Base-by-base conservation (phyloP, 225 moss, liverwort and hornwort genomes). In the Anthoceros angustus region DNA sequence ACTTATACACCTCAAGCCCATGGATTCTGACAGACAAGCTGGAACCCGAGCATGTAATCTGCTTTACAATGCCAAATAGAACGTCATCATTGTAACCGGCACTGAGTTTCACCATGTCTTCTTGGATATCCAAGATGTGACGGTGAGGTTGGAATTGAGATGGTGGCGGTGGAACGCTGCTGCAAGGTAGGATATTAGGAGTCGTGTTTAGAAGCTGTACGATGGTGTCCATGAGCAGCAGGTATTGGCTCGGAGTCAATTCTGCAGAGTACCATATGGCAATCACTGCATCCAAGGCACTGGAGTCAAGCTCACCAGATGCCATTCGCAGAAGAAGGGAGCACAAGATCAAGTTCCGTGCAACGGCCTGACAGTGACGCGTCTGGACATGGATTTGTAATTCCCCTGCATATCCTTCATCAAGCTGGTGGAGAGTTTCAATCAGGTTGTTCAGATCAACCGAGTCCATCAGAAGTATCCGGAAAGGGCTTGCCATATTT, bases 401-500 rank as follows among this genome's bases (percentile, higher is more conserved):
- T 20, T 55, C 55, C 7, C 55, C 55, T 9, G 8, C 7, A 20
- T 18, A 55, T 3, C 23, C 23, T 18, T 18, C 7, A 55, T 55
- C 55, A 18, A 55, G 55, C 55, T 55, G 55, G 55, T 55, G 55
- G n/a, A 55, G 55, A 23, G 55, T 55, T 55, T 55, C 55, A 55
- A 55, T 55, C 55, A 55, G 3, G 14, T 55, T 55, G 18, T 55
- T 55, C 55, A 55, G n/a, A 55, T 55, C 55, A 55, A 18, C 18
- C 18, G n/a, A 8, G 23, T 55, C 18, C 6, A 20, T 1, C 5
- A 55, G 23, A 12, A 55, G 55, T 55, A 55, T 18, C 7, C 55
- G 55, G n/a, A 55, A 55, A 23, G 55, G 55, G 14, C 23, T 55
- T 18, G 55, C n/a, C 55, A 55, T 18, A 7, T 8, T 4, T 32